Conservation (phyloP, 805 yeast species). For the Suhomyces vadensis region DNA sequence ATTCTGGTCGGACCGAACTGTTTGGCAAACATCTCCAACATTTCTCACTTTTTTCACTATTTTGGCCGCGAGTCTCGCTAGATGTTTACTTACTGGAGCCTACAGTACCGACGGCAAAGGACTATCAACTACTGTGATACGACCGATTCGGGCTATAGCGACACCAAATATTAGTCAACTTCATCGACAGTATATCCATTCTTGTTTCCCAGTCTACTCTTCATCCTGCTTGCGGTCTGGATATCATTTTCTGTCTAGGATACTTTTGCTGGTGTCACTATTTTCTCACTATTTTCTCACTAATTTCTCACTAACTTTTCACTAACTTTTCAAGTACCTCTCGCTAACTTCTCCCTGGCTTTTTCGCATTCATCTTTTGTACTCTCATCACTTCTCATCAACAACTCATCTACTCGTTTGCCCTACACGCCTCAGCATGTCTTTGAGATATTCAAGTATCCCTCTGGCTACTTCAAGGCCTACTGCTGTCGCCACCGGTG, state of each 20-base stretch:
- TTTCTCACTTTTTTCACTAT: no score
- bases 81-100: no score
- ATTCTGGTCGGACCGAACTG: no score
- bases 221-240: no score
- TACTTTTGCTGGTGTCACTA: no score
- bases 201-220: no score
- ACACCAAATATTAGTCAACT: background rate
- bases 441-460: background rate
- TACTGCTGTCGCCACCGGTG: background rate
- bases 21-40: no score
- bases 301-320: background rate
- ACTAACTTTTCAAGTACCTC: background rate
- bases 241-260: no score
- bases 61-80: no score
- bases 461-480: background rate
- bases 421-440: background rate
- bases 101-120: no score
- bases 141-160: background rate
- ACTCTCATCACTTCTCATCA: background rate
- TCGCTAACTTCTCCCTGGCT: background rate
- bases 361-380: background rate
- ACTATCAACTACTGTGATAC: background rate
- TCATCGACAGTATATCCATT: no score
- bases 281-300: no score
- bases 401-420: background rate